A percentile compares a stretch with the other conserved stretches of the same genome.
These are phyloP conservation scores for Ailanthus altissimus DNA, from an alignment of 345 rosid genomes.

Conservation along the genomic window DNA sequence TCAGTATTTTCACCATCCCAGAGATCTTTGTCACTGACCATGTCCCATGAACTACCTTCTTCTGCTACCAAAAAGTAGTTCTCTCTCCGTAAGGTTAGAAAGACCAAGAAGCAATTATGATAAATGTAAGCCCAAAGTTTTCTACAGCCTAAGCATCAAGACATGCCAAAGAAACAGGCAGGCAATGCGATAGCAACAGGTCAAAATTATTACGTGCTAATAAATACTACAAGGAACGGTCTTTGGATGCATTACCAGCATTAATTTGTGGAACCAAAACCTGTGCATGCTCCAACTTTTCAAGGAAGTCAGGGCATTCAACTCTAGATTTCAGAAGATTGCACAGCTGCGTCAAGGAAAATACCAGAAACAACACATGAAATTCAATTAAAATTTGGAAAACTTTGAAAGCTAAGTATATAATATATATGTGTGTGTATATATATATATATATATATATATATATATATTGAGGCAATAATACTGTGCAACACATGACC, in stretches of 20 bases:
- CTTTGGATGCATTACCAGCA: constrained; percentile 37
- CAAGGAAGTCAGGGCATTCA: constrained; percentile 70
- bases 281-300: constrained; percentile 68
- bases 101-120: background rate
- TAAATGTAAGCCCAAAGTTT: constrained; percentile 4
- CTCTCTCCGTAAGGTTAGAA: background rate
- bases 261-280: constrained; percentile 45
- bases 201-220: background rate
- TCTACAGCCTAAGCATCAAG: constrained; percentile 12
- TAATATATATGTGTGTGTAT: too few relatives aligned
- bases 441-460: too few relatives aligned
- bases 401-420: background rate
- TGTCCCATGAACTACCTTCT: constrained; percentile 84
- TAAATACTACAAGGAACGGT: background rate
- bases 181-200: background rate
- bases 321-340: constrained; percentile 85
- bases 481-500: too few relatives aligned
- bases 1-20: constrained; percentile 57
- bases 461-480: background rate
- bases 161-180: background rate
- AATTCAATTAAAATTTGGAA: constrained; percentile 17
- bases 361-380: background rate
- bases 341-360: constrained; percentile 58
- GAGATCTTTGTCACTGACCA: constrained; percentile 72
- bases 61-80: constrained; percentile 41